Evolutionary conservation across 176 grass and related monocot species (phyloP).

Genomic region (Urochloa ruziziensis): DNA sequence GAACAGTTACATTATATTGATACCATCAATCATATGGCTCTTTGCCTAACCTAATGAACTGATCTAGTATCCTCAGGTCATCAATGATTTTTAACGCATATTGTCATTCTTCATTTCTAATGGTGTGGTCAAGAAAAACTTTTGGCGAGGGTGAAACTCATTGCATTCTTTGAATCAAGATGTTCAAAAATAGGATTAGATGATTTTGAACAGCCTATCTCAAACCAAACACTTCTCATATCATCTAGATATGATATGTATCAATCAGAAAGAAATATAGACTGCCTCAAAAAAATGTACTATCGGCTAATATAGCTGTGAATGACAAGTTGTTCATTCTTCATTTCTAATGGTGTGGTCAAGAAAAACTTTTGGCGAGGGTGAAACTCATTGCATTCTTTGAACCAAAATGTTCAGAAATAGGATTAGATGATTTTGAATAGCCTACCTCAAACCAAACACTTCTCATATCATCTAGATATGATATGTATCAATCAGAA

Average conservation of each 20-base stretch:
- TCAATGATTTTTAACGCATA: not conserved
- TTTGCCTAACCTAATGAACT: not conserved
- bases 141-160: not conserved
- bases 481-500: not conserved
- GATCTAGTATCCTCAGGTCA: not conserved
- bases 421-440: not conserved
- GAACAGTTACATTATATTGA: not conserved
- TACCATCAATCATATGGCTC: not conserved
- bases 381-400: not conserved
- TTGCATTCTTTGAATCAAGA: not conserved
- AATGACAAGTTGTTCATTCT: not conserved
- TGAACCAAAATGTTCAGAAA: not conserved
- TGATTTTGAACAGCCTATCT: not conserved
- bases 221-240: not conserved
- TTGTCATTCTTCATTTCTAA: not conserved
- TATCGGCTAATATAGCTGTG: not conserved
- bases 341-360: not conserved
- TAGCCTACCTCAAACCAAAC: not conserved
- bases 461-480: not conserved
- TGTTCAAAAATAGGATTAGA: not conserved
- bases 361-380: not conserved
- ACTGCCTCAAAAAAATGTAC: not conserved
- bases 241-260: not conserved
- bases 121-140: not conserved
- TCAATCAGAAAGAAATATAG: not conserved